These are phyloP conservation scores for Dacryopinax primogenitus DNA, from an alignment of 768 basidiomycete genomes.

Conservation along the genomic window DNA sequence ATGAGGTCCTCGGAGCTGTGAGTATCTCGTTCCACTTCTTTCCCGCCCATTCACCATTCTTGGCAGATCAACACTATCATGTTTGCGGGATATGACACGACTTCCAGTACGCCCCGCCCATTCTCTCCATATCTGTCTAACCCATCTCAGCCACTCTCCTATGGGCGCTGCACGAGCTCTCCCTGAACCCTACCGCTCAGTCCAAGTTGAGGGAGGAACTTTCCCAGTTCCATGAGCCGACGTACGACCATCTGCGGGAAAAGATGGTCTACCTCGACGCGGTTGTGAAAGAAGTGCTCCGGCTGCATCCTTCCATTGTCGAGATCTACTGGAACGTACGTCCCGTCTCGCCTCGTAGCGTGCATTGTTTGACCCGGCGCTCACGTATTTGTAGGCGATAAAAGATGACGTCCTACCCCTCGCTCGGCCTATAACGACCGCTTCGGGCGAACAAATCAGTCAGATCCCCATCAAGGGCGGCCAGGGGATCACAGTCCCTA, in stretches of 20 bases:
- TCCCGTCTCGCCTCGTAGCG: background rate
- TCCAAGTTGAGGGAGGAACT: background rate
- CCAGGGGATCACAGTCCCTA: constrained; percentile 21
- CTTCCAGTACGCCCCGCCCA: background rate
- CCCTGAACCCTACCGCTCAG: background rate
- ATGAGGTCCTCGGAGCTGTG: background rate
- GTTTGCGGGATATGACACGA: background rate
- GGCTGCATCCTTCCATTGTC: background rate
- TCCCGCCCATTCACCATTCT: background rate
- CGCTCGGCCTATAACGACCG: background rate
- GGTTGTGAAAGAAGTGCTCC: background rate
- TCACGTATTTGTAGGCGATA: background rate
- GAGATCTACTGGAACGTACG: background rate
- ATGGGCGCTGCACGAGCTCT: background rate
- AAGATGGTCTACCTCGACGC: background rate
- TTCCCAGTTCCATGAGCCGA: background rate
- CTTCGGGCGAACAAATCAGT: background rate
- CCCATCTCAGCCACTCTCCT: background rate
- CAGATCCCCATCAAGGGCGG: constrained; percentile 15
- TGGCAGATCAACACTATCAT: background rate
- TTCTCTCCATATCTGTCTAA: background rate
- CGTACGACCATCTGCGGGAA: background rate
- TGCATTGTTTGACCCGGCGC: background rate
- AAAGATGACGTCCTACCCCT: background rate
- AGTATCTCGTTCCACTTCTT: background rate